Evolutionary conservation across 2,329 filamentous ascomycete genomes (phyloP).

Genomic region (Botryotinia calthae): DNA sequence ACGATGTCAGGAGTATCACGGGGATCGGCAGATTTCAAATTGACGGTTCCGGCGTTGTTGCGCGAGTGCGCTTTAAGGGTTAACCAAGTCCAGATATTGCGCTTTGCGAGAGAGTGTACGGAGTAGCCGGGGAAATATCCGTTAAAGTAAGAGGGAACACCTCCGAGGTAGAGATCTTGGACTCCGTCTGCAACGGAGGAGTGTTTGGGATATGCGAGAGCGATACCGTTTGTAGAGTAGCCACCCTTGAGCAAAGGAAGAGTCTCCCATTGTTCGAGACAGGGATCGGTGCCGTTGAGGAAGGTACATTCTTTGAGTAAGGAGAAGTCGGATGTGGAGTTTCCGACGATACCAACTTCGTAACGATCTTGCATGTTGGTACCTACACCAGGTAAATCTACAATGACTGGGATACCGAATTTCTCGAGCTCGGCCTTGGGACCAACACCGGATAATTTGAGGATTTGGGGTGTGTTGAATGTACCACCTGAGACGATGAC

Average conservation of each 20-base stretch:
- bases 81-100: constrained; percentile 22
- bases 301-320: constrained; percentile 40
- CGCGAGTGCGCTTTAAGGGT: constrained; percentile 57
- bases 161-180: constrained; percentile 24
- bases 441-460: constrained; percentile 48
- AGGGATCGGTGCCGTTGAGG: constrained; percentile 40
- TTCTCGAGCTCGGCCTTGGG: constrained; percentile 41
- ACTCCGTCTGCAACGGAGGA: constrained; percentile 14
- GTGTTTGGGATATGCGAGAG: constrained; percentile 29
- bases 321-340: constrained; percentile 43
- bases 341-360: constrained; percentile 45
- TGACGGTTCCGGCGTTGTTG: constrained; percentile 60
- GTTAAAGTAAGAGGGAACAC: constrained; percentile 27
- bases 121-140: constrained; percentile 42
- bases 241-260: constrained; percentile 20
- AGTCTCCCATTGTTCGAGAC: constrained; percentile 37
- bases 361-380: constrained; percentile 55
- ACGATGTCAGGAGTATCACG: constrained; percentile 61
- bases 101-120: constrained; percentile 42
- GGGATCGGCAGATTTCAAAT: constrained; percentile 58
- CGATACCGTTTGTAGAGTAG: constrained; percentile 50
- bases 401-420: constrained; percentile 51
- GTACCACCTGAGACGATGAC: constrained; percentile 49
- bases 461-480: constrained; percentile 47
- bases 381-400: constrained; percentile 60